Conservation (phyloP, 1,139 yeast species). For the Debaryomyces psychrophilus region DNA sequence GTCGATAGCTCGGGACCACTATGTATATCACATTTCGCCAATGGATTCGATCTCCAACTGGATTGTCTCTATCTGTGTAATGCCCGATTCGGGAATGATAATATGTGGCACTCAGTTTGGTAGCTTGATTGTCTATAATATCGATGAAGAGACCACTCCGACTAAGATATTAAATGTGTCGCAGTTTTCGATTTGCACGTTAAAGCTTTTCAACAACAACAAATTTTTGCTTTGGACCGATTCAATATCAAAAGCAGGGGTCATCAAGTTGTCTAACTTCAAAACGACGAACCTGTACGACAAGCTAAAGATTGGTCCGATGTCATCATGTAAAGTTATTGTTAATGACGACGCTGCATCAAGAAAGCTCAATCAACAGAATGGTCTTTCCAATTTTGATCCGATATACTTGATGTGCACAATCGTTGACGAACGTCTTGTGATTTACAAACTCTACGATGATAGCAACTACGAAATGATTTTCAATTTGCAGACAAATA, state of each 20-base stretch:
- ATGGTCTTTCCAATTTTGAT: constrained; percentile 18
- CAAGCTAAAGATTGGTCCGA: constrained; percentile 34
- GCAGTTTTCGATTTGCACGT: constrained; percentile 30
- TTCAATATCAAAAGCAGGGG: constrained; percentile 36
- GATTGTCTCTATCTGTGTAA: constrained; percentile 26
- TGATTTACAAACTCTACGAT: constrained; percentile 30
- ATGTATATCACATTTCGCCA: constrained; percentile 23
- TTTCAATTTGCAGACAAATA: constrained; percentile 16
- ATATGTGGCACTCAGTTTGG: constrained; percentile 44
- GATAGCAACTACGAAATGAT: constrained; percentile 20
- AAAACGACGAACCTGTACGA: constrained; percentile 24
- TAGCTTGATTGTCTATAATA: constrained; percentile 27
- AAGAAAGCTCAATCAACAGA: constrained; percentile 10
- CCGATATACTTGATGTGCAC: constrained; percentile 31
- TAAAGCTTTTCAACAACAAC: constrained; percentile 24
- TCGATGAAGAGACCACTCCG: constrained; percentile 20
- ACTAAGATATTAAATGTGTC: constrained; percentile 26
- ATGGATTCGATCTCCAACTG: constrained; percentile 27
- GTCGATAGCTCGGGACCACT: constrained; percentile 20
- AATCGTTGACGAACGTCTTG: constrained; percentile 26
- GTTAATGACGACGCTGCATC: background rate
- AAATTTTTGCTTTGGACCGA: constrained; percentile 32
- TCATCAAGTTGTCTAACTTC: constrained; percentile 26
- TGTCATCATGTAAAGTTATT: constrained; percentile 21
- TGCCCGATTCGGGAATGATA: constrained; percentile 17